Percentiles rank a stretch among this genome's conserved stretches.
phyloP scores from a whole-genome alignment of 441 rosid species.

The Gossypium gossypioides region DNA sequence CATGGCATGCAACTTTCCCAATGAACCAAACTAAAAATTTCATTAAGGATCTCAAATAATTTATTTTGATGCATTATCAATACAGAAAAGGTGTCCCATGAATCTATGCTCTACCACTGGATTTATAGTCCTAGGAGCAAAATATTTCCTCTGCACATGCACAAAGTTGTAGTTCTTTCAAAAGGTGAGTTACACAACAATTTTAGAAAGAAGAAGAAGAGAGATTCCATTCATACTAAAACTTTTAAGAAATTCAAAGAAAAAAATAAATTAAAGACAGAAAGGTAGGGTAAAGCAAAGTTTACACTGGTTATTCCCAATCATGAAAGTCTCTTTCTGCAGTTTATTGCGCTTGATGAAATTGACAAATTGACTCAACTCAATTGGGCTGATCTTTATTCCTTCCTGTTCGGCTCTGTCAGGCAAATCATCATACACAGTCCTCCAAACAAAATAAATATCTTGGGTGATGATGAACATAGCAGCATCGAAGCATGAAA shows the following conservation, averaged over 20 bases:
- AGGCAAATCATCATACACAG: conserved; percentile 16
- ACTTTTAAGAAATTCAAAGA: background rate
- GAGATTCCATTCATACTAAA: background rate
- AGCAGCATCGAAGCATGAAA: background rate
- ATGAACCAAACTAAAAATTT: background rate
- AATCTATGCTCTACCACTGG: background rate
- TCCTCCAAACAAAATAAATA: conserved; percentile 5
- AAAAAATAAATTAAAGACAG: background rate
- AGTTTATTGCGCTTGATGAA: conserved; percentile 58
- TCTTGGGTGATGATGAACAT: background rate
- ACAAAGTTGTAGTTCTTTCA: background rate
- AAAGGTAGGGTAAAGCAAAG: background rate
- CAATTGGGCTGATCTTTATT: conserved; percentile 47
- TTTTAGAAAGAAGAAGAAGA: background rate
- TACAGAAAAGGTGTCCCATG: background rate
- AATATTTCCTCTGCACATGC: background rate
- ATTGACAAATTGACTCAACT: conserved; percentile 45
- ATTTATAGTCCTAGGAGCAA: background rate
- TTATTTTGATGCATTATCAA: background rate
- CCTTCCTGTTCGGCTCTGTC: conserved; percentile 71
- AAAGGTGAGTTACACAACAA: background rate
- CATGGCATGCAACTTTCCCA: background rate
- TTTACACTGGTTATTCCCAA: conserved; percentile 66
- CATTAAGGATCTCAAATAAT: background rate
- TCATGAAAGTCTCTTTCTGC: conserved; percentile 51